A percentile compares a stretch with the other conserved stretches of the same genome.
These are phyloP conservation scores for Kalmusia sp. DNA, from an alignment of 2,329 filamentous ascomycete genomes.

Conservation along the genomic window DNA sequence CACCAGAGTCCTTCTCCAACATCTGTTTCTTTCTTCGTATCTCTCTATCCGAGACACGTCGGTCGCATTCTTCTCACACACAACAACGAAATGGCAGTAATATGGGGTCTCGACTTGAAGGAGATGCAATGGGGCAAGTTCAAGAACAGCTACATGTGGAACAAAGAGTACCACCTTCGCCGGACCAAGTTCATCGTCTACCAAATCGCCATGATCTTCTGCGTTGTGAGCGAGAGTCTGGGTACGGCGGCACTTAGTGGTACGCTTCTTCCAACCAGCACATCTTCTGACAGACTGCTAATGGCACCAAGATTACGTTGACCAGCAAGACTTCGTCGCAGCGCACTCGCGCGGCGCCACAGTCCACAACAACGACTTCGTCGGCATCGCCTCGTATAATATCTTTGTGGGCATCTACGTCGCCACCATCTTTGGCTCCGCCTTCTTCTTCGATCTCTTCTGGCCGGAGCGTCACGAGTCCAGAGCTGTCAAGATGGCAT, in stretches of 20 bases:
- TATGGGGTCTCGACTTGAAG: conserved; percentile 64
- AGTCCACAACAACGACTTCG: conserved; percentile 62
- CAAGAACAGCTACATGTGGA: conserved; percentile 65
- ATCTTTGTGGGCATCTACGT: conserved; percentile 66
- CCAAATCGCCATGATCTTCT: conserved; percentile 65
- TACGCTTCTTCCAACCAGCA: conserved; percentile 34
- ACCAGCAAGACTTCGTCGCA: conserved; percentile 59
- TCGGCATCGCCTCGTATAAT: conserved; percentile 64
- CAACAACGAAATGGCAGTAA: conserved; percentile 47
- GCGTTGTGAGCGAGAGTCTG: conserved; percentile 63
- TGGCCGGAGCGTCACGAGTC: conserved; percentile 64
- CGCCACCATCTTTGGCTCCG: conserved; percentile 64
- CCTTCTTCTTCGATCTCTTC: conserved; percentile 69
- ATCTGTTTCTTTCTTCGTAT: neutral
- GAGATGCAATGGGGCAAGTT: conserved; percentile 67
- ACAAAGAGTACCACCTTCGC: conserved; percentile 61
- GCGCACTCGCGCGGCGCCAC: conserved; percentile 47
- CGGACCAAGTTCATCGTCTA: conserved; percentile 67
- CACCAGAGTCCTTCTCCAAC: neutral
- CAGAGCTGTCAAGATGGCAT: conserved; percentile 57
- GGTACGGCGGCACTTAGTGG: conserved; percentile 63
- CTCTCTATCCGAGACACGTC: neutral
- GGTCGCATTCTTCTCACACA: neutral
- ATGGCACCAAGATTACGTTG: conserved; percentile 56
- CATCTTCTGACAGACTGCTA: neutral